Conservation (phyloP, 441 rosid species). For the Isatis lusitanica region DNA sequence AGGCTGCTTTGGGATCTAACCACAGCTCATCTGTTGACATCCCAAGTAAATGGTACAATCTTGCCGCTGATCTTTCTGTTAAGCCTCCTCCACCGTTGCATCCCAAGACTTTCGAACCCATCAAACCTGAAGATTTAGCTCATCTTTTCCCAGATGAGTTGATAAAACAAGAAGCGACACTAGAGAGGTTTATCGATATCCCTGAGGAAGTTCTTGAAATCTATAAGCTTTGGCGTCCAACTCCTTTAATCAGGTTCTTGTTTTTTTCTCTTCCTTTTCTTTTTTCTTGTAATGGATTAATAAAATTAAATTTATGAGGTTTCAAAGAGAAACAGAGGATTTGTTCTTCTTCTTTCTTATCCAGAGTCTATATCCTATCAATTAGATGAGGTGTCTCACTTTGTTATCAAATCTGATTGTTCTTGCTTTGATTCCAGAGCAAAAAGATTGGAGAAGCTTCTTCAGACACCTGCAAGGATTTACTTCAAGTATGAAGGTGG, state of each 20-base stretch:
- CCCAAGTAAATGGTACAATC: conserved; percentile 85
- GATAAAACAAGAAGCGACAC: conserved; percentile 76
- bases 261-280: neutral
- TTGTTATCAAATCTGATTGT: too few species aligned
- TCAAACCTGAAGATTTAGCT: conserved; percentile 75
- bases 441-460: conserved; percentile 89
- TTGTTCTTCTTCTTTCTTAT: neutral
- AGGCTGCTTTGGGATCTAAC: conserved; percentile 27
- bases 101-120: conserved; percentile 72
- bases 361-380: neutral
- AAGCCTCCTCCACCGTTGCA: conserved; percentile 86
- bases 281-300: too few species aligned
- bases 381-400: neutral
- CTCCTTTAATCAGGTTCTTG: conserved; percentile 79
- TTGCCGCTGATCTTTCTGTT: conserved; percentile 69
- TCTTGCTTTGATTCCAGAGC: conserved; percentile 51
- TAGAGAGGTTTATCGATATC: conserved; percentile 72
- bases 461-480: conserved; percentile 83
- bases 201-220: conserved; percentile 85
- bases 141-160: conserved; percentile 80
- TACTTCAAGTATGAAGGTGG: conserved; percentile 92
- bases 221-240: conserved; percentile 91
- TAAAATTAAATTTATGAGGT: too few species aligned
- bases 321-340: neutral
- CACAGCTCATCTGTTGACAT: conserved; percentile 39